These are phyloP conservation scores for Tetracentron sinense DNA, from an alignment of 164 flowering plant species.

Conservation along the genomic window DNA sequence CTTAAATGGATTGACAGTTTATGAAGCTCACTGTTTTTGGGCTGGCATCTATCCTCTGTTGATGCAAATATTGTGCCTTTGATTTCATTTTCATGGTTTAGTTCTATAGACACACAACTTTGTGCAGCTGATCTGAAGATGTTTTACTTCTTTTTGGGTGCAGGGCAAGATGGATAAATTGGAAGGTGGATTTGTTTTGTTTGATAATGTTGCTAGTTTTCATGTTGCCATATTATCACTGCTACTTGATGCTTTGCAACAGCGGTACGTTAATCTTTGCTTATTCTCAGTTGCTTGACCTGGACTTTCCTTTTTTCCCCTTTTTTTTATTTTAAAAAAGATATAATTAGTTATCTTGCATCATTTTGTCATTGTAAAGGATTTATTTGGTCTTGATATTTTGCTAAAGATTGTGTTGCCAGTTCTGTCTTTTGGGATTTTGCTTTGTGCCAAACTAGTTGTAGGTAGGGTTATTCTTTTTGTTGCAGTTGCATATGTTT, in stretches of 20 bases:
- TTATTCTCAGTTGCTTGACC: slow-evolving; percentile 1
- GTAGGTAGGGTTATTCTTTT: too few species aligned
- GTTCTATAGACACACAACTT: not conserved
- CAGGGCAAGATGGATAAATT: slow-evolving; percentile 95
- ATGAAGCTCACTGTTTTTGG: not conserved
- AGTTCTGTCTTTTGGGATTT: too few species aligned
- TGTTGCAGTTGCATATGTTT: too few species aligned
- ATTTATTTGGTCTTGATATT: too few species aligned
- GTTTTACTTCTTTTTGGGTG: slow-evolving; percentile 17
- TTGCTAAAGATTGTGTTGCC: too few species aligned
- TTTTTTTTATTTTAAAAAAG: too few species aligned
- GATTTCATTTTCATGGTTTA: not conserved
- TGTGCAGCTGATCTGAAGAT: not conserved
- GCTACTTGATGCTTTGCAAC: slow-evolving; percentile 84
- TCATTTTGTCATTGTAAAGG: too few species aligned
- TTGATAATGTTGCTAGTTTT: slow-evolving; percentile 78
- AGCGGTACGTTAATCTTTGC: slow-evolving; percentile 43
- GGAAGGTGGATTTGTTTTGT: slow-evolving; percentile 92
- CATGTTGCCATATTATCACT: slow-evolving; percentile 89
- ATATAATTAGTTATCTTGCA: too few species aligned
- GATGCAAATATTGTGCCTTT: too few species aligned
- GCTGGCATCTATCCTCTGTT: too few species aligned
- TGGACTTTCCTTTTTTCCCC: not conserved
- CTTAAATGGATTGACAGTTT: too few species aligned
- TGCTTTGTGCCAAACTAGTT: too few species aligned